phyloP scores from a whole-genome alignment of 2,329 filamentous ascomycete species.

The Neobulgaria alba region DNA sequence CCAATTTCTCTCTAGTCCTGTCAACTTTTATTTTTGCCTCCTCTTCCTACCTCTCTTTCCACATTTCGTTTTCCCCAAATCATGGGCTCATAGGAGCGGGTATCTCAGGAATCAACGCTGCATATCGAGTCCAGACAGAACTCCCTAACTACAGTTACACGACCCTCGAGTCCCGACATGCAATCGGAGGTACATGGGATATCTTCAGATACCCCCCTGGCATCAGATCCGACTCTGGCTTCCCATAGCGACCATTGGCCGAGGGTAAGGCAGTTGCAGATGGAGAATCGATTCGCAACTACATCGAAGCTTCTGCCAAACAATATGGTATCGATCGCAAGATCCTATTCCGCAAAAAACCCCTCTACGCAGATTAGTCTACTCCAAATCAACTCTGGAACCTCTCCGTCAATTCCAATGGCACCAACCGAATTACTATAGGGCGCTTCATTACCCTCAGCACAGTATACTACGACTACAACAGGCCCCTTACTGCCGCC shows the following conservation, averaged over 20 bases:
- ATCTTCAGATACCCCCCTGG: conserved; percentile 64
- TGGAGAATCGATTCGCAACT: conserved; percentile 43
- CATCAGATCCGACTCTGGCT: conserved; percentile 56
- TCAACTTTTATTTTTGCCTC: too few species aligned
- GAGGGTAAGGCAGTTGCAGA: conserved; percentile 42
- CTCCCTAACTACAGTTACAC: conserved; percentile 48
- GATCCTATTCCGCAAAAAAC: conserved; percentile 43
- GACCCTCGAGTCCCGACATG: conserved; percentile 58
- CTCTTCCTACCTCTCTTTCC: too few species aligned
- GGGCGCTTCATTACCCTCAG: conserved; percentile 47
- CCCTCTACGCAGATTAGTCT: conserved; percentile 45
- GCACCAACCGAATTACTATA: conserved; percentile 23
- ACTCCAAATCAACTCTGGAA: conserved; percentile 46
- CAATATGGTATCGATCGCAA: conserved; percentile 45
- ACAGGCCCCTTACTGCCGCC: conserved; percentile 40
- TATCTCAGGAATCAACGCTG: conserved; percentile 67
- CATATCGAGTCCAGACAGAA: conserved; percentile 57
- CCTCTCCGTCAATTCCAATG: conserved; percentile 33
- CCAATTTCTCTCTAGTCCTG: too few species aligned
- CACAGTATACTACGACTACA: conserved; percentile 59
- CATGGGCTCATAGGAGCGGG: conserved; percentile 63
- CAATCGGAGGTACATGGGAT: conserved; percentile 71
- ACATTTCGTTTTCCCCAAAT: too few species aligned
- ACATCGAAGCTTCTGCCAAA: conserved; percentile 44
- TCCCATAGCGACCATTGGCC: conserved; percentile 62